phyloP scores from a whole-genome alignment of 2,329 filamentous ascomycete species.

The Helicocarpus griseus region DNA sequence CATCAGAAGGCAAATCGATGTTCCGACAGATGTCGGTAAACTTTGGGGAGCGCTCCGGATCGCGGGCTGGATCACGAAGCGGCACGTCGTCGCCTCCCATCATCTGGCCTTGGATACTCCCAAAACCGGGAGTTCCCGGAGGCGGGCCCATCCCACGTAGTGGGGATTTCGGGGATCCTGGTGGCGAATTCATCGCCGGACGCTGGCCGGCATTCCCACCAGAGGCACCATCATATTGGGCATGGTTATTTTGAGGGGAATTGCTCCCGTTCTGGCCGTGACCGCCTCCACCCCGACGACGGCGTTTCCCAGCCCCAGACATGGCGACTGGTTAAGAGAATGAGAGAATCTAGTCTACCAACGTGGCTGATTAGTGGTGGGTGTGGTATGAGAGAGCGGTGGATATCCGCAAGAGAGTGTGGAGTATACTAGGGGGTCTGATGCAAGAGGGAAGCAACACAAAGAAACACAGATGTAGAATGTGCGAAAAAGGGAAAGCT shows the following conservation, averaged over 20 bases:
- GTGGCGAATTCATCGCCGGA: constrained; percentile 3
- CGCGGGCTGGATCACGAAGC: constrained; percentile 3
- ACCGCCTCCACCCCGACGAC: constrained; percentile 1
- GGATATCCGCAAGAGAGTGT: background rate
- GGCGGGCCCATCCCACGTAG: background rate
- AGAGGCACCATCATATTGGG: constrained; percentile 9
- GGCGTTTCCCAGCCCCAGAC: constrained; percentile 10
- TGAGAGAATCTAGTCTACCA: background rate
- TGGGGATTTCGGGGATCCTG: constrained; percentile 3
- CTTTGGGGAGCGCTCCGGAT: background rate
- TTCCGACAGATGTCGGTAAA: constrained; percentile 10
- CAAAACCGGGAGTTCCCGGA: background rate
- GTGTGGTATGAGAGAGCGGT: background rate
- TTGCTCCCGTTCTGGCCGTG: background rate
- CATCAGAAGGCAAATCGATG: constrained; percentile 6
- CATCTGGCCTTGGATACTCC: background rate
- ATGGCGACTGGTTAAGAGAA: constrained; percentile 1
- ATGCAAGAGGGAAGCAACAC: background rate
- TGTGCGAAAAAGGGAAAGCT: background rate
- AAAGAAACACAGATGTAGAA: background rate
- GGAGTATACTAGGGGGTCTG: background rate
- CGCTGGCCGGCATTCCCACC: background rate
- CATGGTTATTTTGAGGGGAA: background rate
- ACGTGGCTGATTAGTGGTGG: background rate
- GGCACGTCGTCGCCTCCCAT: constrained; percentile 2